Evolutionary conservation across 441 rosid genomes (phyloP), one percentile per base, ranked within the genome.

Genomic region (Euphorbia schlechtendalii): DNA sequence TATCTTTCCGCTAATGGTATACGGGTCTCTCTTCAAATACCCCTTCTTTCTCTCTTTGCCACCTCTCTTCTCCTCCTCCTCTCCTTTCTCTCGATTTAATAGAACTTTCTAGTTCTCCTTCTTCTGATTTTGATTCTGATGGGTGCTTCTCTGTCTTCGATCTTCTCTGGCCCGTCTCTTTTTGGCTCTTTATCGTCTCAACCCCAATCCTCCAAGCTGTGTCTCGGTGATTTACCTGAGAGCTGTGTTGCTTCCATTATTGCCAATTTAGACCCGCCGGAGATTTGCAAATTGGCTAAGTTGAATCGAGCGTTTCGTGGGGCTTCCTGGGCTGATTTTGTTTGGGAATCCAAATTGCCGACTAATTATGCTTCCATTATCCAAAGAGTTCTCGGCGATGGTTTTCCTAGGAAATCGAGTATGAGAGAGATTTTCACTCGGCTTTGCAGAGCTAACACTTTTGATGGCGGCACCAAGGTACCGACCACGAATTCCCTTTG

Each of bases 251-350:
- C 99, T 55, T 69, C 64, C 62, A 73, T 90, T 55, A 56, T 93
- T 61, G 80, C 46, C 60, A 67, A 76, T 69, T 73, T 93, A 76
- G 90, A 86, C 73, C 96, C 99, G 0, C 76, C 80, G 2, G 94
- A 93, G 54, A 65, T 75, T 38, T 87, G 89, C 57, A 69, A 74
- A 56, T 71, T 91, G 56, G 87, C 96, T 27, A 76, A 76, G 40
- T 67, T 91, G 68, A 87, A 82, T 69, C 76, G 80, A 53, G 70
- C 86, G 5, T 91, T 89, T 66, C 86, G 81, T 43, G 83, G 84
- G 0, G 95, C 95, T 38, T 91, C 98, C 10, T 84, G 83, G 32
- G 98, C 98, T 56, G 89, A 91, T 82, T 89, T 89, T 72, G 80
- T 91, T 3, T 91, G 98, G 98, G 92, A 85, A 17, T 69, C 81